Evolutionary conservation across 1,139 yeast species (phyloP).

Genomic region (Scheffersomyces quercinus): DNA sequence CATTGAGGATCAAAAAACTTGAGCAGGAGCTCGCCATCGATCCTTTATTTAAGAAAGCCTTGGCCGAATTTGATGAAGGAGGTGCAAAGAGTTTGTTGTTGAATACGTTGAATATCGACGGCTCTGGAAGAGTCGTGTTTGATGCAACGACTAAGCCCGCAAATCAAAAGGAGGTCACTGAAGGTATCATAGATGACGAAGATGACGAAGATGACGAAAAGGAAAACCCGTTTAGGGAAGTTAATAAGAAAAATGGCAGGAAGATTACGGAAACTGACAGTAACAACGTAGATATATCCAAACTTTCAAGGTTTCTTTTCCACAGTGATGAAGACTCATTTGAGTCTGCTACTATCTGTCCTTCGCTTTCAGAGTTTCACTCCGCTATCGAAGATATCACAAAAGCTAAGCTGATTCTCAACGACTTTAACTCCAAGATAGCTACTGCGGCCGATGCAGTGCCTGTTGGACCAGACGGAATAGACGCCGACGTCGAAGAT

Average conservation of each 20-base stretch:
- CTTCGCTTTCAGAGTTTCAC: conserved; percentile 59
- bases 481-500: conserved; percentile 12
- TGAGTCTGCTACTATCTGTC: conserved; percentile 52
- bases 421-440: conserved; percentile 24
- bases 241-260: conserved; percentile 25
- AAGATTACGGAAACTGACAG: conserved; percentile 4
- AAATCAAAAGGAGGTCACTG: conserved; percentile 12
- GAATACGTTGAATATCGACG: conserved; percentile 65
- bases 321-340: conserved; percentile 31
- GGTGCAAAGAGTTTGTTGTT: conserved; percentile 84
- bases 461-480: not conserved
- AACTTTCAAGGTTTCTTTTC: conserved; percentile 24
- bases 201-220: conserved; percentile 11
- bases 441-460: not conserved
- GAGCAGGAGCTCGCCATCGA: conserved; percentile 82
- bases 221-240: conserved; percentile 23
- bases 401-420: conserved; percentile 46
- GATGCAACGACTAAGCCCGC: conserved; percentile 48
- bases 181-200: conserved; percentile 11
- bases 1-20: conserved; percentile 64
- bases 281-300: conserved; percentile 21
- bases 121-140: conserved; percentile 61
- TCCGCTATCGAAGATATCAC: conserved; percentile 59
- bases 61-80: conserved; percentile 93
- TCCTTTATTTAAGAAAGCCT: conserved; percentile 84